These are phyloP conservation scores for Amauroascus verrucosus DNA, from an alignment of 2,329 filamentous ascomycete genomes.

Conservation along the genomic window DNA sequence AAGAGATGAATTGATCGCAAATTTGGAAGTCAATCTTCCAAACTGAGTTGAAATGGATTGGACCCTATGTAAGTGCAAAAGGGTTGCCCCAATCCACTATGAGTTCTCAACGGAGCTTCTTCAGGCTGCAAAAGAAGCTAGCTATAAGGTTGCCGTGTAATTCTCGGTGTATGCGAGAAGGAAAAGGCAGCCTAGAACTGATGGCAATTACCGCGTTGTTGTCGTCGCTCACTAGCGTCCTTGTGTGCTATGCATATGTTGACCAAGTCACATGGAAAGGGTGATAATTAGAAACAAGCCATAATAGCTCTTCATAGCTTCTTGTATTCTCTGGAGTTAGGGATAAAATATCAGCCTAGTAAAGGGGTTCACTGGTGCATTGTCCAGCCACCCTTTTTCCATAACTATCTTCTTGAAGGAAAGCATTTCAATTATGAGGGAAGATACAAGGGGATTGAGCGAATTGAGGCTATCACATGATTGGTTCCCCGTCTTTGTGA, in stretches of 20 bases:
- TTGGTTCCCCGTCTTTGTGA: constrained; percentile 13
- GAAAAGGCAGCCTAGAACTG: background rate
- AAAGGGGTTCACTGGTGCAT: background rate
- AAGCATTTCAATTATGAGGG: background rate
- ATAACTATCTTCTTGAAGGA: background rate
- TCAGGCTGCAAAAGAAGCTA: background rate
- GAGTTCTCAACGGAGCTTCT: background rate
- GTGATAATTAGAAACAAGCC: background rate
- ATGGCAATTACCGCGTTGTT: constrained; percentile 4
- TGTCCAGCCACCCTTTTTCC: background rate
- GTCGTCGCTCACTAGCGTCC: constrained; percentile 1
- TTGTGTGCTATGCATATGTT: background rate
- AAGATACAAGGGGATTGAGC: background rate
- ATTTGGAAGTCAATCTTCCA: background rate
- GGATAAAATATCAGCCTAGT: background rate
- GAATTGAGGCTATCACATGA: background rate
- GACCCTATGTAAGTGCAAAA: background rate
- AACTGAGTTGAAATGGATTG: background rate
- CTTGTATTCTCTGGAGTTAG: background rate
- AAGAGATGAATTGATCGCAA: background rate
- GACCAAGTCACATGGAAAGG: background rate
- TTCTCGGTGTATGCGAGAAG: background rate
- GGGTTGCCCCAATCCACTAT: background rate
- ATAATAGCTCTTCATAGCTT: background rate
- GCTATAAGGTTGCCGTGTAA: background rate